A percentile compares a stretch with the other conserved stretches of the same genome.
phyloP scores from a whole-genome alignment of 768 basidiomycete genomes.

The Lentinula sp. region DNA sequence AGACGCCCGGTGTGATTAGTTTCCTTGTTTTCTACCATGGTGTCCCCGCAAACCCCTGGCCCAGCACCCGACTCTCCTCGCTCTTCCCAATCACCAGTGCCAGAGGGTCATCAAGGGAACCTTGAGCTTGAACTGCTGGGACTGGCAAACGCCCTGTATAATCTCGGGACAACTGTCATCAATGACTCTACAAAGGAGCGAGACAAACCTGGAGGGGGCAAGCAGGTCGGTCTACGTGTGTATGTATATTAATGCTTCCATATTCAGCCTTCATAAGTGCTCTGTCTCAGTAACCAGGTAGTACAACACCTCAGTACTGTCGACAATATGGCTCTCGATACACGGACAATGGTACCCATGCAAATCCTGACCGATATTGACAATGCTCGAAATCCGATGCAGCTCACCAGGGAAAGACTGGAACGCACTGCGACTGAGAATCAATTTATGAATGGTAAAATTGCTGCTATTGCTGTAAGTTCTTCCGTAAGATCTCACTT shows the following conservation, averaged over 20 bases:
- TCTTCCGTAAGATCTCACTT: background rate
- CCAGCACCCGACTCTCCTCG: slow-evolving; percentile 63
- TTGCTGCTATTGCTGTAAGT: slow-evolving; percentile 67
- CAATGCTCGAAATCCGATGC: slow-evolving; percentile 75
- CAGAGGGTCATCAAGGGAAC: slow-evolving; percentile 64
- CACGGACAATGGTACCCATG: slow-evolving; percentile 63
- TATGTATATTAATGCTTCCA: slow-evolving; percentile 25
- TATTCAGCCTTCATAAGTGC: background rate
- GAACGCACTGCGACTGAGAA: slow-evolving; percentile 86
- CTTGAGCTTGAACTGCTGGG: slow-evolving; percentile 71
- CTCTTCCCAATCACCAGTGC: slow-evolving; percentile 68
- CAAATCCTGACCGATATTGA: slow-evolving; percentile 78
- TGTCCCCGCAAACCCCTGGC: slow-evolving; percentile 8
- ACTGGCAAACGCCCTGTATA: slow-evolving; percentile 73
- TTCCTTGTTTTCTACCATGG: background rate
- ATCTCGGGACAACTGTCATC: slow-evolving; percentile 77
- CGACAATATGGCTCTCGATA: slow-evolving; percentile 61
- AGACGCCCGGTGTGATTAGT: background rate
- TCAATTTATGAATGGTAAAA: slow-evolving; percentile 89
- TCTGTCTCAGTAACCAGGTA: slow-evolving; percentile 59
- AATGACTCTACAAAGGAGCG: slow-evolving; percentile 79
- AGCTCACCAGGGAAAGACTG: slow-evolving; percentile 70
- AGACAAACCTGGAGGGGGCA: slow-evolving; percentile 62
- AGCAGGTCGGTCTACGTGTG: slow-evolving; percentile 77
- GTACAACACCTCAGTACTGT: slow-evolving; percentile 59